Conservation (phyloP, 2,329 filamentous ascomycete genomes). For the Fusarium domesticum region DNA sequence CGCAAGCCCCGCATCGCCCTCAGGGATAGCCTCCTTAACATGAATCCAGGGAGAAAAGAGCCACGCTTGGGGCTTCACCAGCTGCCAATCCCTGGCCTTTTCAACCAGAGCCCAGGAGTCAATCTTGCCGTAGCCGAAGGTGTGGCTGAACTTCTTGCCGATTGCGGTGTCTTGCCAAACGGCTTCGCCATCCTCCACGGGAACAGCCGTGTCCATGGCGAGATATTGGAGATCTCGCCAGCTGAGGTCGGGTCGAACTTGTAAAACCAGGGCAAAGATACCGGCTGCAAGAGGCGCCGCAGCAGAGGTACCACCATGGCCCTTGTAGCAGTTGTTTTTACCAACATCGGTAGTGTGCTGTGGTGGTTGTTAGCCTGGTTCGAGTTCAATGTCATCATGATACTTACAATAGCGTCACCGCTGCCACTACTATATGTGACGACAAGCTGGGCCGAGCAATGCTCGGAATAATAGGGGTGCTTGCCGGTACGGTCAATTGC, state of each 20-base stretch:
- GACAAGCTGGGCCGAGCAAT: conserved; percentile 90
- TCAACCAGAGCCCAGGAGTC: conserved; percentile 85
- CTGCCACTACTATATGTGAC: conserved; percentile 95
- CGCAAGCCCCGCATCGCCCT: conserved; percentile 76
- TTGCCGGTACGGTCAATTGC: conserved; percentile 81
- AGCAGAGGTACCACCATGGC: conserved; percentile 93
- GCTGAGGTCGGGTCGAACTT: conserved; percentile 78
- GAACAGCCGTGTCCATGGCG: conserved; percentile 77
- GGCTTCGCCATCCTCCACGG: conserved; percentile 64
- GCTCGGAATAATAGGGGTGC: conserved; percentile 96
- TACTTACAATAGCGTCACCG: conserved; percentile 72
- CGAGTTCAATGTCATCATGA: not conserved
- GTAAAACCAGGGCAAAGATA: conserved; percentile 83
- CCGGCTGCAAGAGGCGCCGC: conserved; percentile 91
- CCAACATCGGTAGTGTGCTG: conserved; percentile 94
- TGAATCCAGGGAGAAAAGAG: conserved; percentile 91
- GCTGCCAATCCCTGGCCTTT: conserved; percentile 77
- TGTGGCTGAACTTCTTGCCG: conserved; percentile 87
- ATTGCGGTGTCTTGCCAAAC: conserved; percentile 81
- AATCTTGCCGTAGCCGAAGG: conserved; percentile 93
- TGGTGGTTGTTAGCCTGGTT: conserved; percentile 9
- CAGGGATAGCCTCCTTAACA: conserved; percentile 79
- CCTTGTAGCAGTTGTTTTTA: conserved; percentile 69
- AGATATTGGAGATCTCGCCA: conserved; percentile 97
- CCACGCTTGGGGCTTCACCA: conserved; percentile 95